These are phyloP conservation scores for Curvularia eragrostidis DNA, from an alignment of 2,329 filamentous ascomycete genomes.

Conservation along the genomic window DNA sequence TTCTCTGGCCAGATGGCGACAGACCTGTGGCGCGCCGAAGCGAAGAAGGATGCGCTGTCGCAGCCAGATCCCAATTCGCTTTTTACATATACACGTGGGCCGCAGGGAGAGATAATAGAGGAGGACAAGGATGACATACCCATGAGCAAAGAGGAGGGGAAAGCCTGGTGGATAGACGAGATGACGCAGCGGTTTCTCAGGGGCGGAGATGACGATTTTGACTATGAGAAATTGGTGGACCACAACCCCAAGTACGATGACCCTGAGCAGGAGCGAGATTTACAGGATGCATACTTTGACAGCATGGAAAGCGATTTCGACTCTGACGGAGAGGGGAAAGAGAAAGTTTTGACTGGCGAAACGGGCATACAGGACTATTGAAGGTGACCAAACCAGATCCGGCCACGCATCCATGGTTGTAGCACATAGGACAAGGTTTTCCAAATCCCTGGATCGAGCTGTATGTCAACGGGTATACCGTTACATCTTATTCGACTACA, in stretches of 20 bases:
- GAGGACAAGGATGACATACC: conserved; percentile 65
- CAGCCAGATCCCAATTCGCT: conserved; percentile 60
- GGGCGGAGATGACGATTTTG: conserved; percentile 79
- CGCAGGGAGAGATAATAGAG: conserved; percentile 63
- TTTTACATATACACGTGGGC: conserved; percentile 59
- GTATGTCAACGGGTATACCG: not conserved
- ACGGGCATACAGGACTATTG: conserved; percentile 59
- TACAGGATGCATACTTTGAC: conserved; percentile 80
- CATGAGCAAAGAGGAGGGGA: conserved; percentile 69
- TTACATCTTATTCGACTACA: not conserved
- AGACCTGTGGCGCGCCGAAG: conserved; percentile 77
- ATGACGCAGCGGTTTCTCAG: conserved; percentile 76
- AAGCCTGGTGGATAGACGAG: conserved; percentile 72
- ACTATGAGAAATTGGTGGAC: conserved; percentile 72
- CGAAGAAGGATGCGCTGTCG: conserved; percentile 70
- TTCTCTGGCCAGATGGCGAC: conserved; percentile 81
- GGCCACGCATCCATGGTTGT: not conserved
- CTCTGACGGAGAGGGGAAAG: conserved; percentile 53
- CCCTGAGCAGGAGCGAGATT: conserved; percentile 65
- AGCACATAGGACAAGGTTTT: not conserved
- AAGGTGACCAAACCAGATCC: conserved; percentile 22
- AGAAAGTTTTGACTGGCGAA: conserved; percentile 52
- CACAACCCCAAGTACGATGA: conserved; percentile 75
- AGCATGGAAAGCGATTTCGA: conserved; percentile 76
- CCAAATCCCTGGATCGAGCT: not conserved